Base-by-base conservation (phyloP, 768 basidiomycete genomes). In the Leccinum fibrillosum region DNA sequence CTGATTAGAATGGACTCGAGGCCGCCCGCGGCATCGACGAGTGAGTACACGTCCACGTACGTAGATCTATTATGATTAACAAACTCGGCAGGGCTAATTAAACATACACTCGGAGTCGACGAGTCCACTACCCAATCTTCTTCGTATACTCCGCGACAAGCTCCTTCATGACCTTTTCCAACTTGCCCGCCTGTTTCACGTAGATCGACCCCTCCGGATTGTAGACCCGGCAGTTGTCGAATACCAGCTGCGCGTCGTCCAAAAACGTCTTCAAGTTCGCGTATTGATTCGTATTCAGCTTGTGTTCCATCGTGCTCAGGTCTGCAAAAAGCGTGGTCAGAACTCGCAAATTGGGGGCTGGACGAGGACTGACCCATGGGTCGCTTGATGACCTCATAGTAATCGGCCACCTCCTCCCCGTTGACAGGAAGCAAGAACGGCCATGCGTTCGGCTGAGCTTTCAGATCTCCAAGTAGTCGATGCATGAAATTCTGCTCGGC, bases 251-350 rank as follows among this genome's bases (percentile, higher is more conserved):
- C 15, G 88, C 88, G 69, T 98, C 97, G 45, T 80, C 82, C 19
- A 86, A 72, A 67, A 98, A 96, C 32, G 78, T 75, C 51, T 87
- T 86, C 52, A 94, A 74, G n/a, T 80, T 78, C 11, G 78, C 71
- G 72, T 98, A 98, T 67, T 90, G 85, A 69, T 89, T 89, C n/a
- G 80, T 84, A 35, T 92, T 88, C n/a, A 98, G 82, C 73, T 94
- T 98, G 69, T 87, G 80, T 63, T 88, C 84, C 84, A 98, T 96
- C 2, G 91, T 94, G 55, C 78, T 75, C 65, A 98, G 83, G 72
- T 98, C 94, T 97, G 28, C 28, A 17, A 19, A 42, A 19, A 60
- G 28, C 49, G 35, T 17, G 47, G 37, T 61, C 21, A 58, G 53
- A 11, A 23, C 45, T 48, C 23, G 15, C 17, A 12, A 13, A 15